Evolutionary conservation across 2,329 filamentous ascomycete species (phyloP).

Genomic region (Fusarium temperatum): DNA sequence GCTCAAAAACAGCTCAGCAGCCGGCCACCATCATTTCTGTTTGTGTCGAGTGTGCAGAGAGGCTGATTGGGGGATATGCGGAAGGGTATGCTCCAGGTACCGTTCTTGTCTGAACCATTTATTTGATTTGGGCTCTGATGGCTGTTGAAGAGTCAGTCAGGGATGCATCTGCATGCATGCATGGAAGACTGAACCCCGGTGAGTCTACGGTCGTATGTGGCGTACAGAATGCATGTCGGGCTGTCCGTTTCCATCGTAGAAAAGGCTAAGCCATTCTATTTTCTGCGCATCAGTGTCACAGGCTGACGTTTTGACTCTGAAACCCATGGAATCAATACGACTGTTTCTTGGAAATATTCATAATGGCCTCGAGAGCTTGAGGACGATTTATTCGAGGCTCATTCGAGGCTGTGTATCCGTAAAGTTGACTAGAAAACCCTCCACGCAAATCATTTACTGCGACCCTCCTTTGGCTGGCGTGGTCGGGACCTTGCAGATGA

Average conservation of each 20-base stretch:
- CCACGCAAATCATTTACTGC: conserved; percentile 33
- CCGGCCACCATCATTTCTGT: conserved; percentile 26
- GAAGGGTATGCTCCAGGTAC: conserved; percentile 27
- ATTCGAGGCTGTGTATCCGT: conserved; percentile 5
- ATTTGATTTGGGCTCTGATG: conserved; percentile 3
- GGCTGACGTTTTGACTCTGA: not conserved
- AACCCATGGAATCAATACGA: not conserved
- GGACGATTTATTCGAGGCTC: conserved; percentile 9
- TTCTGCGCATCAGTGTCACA: conserved; percentile 19
- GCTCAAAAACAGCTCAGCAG: conserved; percentile 40
- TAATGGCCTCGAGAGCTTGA: not conserved
- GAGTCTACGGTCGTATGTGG: conserved; percentile 30
- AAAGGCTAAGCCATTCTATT: conserved; percentile 24
- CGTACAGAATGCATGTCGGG: conserved; percentile 31
- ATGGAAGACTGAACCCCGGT: conserved; percentile 23
- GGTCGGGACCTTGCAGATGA: conserved; percentile 41
- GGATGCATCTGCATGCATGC: conserved; percentile 31
- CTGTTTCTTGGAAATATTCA: not conserved
- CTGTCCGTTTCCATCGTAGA: conserved; percentile 25
- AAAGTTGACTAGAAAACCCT: not conserved
- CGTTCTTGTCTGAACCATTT: conserved; percentile 27
- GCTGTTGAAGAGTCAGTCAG: conserved; percentile 10
- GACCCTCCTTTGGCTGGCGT: conserved; percentile 23
- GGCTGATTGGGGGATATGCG: conserved; percentile 31
- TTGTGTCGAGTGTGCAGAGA: conserved; percentile 3